These are phyloP conservation scores for Closterium sp. DNA, from an alignment of 139 green algal genomes.

Conservation along the genomic window DNA sequence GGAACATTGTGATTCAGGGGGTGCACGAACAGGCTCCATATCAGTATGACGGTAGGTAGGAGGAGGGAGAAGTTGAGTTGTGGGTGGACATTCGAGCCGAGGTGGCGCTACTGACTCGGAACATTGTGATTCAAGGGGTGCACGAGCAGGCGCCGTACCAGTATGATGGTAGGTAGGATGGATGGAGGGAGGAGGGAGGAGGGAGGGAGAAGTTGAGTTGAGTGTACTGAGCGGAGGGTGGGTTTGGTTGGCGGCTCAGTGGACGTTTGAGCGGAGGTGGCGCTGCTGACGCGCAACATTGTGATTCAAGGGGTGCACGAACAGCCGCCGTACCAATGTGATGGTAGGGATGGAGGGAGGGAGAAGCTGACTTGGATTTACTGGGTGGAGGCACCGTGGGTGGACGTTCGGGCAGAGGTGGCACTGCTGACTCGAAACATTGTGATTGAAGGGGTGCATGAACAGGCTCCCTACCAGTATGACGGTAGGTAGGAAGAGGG, in stretches of 20 bases:
- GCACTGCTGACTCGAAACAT: slow-evolving; percentile 30
- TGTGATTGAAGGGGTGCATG: neutral
- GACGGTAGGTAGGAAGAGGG: neutral
- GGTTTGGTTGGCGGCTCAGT: neutral
- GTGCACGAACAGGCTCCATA: neutral
- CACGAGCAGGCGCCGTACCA: slow-evolving; percentile 9
- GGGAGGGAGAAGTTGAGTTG: too few relatives aligned
- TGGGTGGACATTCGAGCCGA: slow-evolving; percentile 10
- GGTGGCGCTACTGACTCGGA: slow-evolving; percentile 25
- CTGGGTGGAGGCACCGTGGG: neutral
- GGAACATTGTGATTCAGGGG: neutral
- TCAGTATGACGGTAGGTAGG: neutral
- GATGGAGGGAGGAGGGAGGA: too few relatives aligned
- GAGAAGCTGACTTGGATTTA: too few relatives aligned
- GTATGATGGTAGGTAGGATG: neutral
- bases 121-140: slow-evolving; percentile 15
- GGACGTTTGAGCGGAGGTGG: neutral
- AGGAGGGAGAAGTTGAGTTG: too few relatives aligned
- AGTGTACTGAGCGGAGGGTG: too few relatives aligned
- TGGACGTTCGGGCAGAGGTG: slow-evolving; percentile 17
- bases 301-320: too few relatives aligned
- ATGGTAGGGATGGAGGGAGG: too few relatives aligned
- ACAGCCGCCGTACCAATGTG: too few relatives aligned
- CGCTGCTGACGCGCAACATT: neutral
- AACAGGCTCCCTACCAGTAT: neutral